phyloP scores from a whole-genome alignment of 257 asterid genomes.

The Thymus quinquecostatus region DNA sequence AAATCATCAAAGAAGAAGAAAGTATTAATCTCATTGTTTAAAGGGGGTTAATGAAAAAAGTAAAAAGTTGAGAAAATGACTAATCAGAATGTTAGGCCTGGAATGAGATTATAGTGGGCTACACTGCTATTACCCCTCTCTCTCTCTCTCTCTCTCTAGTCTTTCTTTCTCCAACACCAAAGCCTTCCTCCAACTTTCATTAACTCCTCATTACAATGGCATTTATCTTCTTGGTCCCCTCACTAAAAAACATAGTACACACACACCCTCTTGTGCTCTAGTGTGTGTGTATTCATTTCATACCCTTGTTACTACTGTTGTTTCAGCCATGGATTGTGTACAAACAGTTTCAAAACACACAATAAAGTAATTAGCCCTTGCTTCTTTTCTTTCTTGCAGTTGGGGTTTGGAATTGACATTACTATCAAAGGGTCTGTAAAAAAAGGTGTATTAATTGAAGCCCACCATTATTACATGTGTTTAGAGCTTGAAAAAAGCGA shows the following conservation, averaged over 20 bases:
- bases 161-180: slow-evolving; percentile 35
- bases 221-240: slow-evolving; percentile 52
- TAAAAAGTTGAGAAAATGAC: slow-evolving; percentile 57
- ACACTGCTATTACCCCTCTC: slow-evolving; percentile 10
- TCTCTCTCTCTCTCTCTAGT: slow-evolving; percentile 23
- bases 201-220: slow-evolving; percentile 43
- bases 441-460: slow-evolving; percentile 29
- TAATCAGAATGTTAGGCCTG: slow-evolving; percentile 50
- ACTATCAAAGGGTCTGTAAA: slow-evolving; percentile 28
- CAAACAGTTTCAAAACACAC: background rate
- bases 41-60: slow-evolving; percentile 17
- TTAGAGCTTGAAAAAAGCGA: slow-evolving; percentile 25
- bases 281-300: background rate
- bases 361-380: slow-evolving; percentile 4
- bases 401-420: slow-evolving; percentile 33
- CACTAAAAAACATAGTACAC: slow-evolving; percentile 24
- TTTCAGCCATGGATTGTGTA: background rate
- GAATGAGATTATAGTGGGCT: slow-evolving; percentile 49
- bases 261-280: slow-evolving; percentile 1
- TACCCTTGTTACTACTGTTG: slow-evolving; percentile 19
- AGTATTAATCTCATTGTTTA: background rate
- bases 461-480: slow-evolving; percentile 32
- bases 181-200: slow-evolving; percentile 46
- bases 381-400: slow-evolving; percentile 1
- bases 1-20: background rate